Evolutionary conservation across 2,329 filamentous ascomycete genomes (phyloP).

Genomic region (Sporothrix euskadiensis): DNA sequence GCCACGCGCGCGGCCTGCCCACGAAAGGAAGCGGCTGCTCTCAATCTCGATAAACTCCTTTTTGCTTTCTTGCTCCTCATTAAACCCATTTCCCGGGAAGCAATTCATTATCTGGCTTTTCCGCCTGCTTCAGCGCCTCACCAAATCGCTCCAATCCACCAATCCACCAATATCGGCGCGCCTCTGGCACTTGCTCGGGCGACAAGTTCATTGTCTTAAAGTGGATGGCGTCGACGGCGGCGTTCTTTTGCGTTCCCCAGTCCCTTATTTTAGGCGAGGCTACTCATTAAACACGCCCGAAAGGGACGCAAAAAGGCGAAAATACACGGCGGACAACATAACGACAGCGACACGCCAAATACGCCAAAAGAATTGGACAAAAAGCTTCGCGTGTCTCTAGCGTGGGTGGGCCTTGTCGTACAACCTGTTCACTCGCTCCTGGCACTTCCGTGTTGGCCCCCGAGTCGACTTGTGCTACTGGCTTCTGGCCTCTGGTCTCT

Average conservation of each 20-base stretch:
- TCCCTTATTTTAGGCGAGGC: constrained; percentile 22
- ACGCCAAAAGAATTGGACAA: constrained; percentile 8
- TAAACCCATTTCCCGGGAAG: constrained; percentile 11
- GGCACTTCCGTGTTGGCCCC: constrained; percentile 11
- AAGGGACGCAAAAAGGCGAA: neutral
- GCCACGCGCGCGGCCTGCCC: constrained; percentile 1
- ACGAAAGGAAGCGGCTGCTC: constrained; percentile 21
- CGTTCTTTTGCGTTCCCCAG: constrained; percentile 10
- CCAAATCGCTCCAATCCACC: neutral
- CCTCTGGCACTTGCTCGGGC: neutral
- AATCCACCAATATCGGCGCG: constrained; percentile 5
- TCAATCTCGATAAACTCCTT: constrained; percentile 16
- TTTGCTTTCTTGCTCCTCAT: constrained; percentile 6
- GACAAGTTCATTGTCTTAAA: neutral
- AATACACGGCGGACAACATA: neutral
- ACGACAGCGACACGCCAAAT: neutral
- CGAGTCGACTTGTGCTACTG: neutral
- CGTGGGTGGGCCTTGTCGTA: constrained; percentile 22
- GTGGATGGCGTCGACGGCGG: constrained; percentile 21
- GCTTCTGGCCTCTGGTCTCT: neutral
- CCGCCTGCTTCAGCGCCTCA: neutral
- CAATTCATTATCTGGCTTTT: neutral
- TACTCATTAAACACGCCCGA: constrained; percentile 22
- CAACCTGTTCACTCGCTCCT: neutral
- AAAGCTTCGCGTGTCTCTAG: constrained; percentile 23